Evolutionary conservation across 306 rosid genomes (phyloP), one percentile per base, ranked within the genome.

Genomic region (Sophora flavescens): DNA sequence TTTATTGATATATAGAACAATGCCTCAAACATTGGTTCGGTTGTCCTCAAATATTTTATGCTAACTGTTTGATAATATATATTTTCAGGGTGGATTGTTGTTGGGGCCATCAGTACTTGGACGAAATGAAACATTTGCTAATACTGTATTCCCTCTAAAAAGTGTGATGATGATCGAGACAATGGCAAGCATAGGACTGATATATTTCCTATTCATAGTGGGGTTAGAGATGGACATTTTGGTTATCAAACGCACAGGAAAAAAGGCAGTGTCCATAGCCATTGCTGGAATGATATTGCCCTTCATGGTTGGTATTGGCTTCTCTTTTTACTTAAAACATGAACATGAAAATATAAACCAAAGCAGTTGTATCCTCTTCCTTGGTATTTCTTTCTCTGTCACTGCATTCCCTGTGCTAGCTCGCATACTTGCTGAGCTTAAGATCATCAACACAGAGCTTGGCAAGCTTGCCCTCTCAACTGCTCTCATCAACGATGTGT

Each of bases 211-310:
- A 15, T 93, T 93, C 86, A 44, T 93, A 15, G 90, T 90, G 13
- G 98, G 98, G 18, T 81, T 93, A 47, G 96, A 93, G 54, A 91
- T 93, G 97, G 98, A 93, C 71, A 70, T 91, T 38, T 57, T 94
- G 0, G 89, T 86, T 0, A 56, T 93, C 51, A 84, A 89, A 10
- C 84, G 88, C 12, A 81, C 87, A 0, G 97, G 94, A 0, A 83
- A 48, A 67, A 91, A 86, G 78, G 84, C 94, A 0, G 0, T 90
- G 33, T 56, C 78, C 39, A 83, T 93, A 11, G 93, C 94, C 4
- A 0, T 91, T 32, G 84, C 88, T 17, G 97, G 97, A 14, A 93
- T 93, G 98, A 15, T 87, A 32, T 56, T 90, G 16, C 98, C 97
- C 32, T 91, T 93, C 47, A 1, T 59, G 3, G 77, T 88, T 8